Conservation (phyloP, 1,284 basidiomycete species). For the Malassezia japonica region DNA sequence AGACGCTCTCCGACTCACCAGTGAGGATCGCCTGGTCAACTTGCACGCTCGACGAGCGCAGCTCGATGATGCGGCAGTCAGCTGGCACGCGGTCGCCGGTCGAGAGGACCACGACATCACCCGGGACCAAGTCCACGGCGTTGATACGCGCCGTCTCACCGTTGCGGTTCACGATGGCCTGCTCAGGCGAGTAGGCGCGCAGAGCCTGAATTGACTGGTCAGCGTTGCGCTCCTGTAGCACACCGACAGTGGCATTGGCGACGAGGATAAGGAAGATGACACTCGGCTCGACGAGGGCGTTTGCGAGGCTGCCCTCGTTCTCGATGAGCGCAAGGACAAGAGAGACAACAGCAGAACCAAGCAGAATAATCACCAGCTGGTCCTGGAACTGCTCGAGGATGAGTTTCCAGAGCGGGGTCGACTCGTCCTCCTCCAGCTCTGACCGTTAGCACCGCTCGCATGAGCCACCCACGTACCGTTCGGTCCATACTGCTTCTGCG, state of each 20-base stretch:
- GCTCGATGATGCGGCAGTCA: slow-evolving; percentile 40
- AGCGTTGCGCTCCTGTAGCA: slow-evolving; percentile 46
- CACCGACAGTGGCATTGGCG: slow-evolving; percentile 46
- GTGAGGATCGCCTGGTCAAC: slow-evolving; percentile 47
- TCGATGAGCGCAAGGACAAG: slow-evolving; percentile 42
- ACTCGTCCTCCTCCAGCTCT: slow-evolving; percentile 70
- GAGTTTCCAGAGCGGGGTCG: slow-evolving; percentile 83
- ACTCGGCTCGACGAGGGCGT: slow-evolving; percentile 45
- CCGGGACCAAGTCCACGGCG: slow-evolving; percentile 40
- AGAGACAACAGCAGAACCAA: slow-evolving; percentile 43
- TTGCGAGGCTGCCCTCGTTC: slow-evolving; percentile 35
- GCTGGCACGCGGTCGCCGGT: slow-evolving; percentile 47
- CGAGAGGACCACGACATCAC: slow-evolving; percentile 41
- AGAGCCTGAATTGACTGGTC: slow-evolving; percentile 47
- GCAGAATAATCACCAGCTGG: slow-evolving; percentile 46
- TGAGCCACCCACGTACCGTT: slow-evolving; percentile 19
- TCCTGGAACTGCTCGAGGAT: slow-evolving; percentile 84
- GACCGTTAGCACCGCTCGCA: not conserved
- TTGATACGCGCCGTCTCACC: slow-evolving; percentile 24
- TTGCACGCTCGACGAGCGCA: slow-evolving; percentile 39
- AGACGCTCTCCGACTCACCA: slow-evolving; percentile 42
- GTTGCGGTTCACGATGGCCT: slow-evolving; percentile 35
- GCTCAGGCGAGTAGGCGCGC: slow-evolving; percentile 43
- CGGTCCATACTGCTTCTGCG: slow-evolving; percentile 25
- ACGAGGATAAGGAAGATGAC: slow-evolving; percentile 48